phyloP scores from a whole-genome alignment of 192 early-diverging fungal species.

The Anaeromyces robustus region DNA sequence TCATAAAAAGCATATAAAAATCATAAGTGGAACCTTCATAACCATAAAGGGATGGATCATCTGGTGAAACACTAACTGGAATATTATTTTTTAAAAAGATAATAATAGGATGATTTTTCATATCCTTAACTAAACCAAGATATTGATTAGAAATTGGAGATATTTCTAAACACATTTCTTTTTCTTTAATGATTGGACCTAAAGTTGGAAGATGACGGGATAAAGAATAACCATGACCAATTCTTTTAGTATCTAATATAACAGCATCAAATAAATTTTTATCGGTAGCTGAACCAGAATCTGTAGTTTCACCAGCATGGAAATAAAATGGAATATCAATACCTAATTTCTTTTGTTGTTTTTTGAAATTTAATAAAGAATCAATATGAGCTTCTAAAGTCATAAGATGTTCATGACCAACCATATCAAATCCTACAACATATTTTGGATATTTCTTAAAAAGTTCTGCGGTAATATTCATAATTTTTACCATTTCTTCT shows the following conservation, averaged over 20 bases:
- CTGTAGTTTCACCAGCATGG: neutral
- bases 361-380: neutral
- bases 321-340: neutral
- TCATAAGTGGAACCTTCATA: neutral
- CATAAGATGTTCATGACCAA: neutral
- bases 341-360: neutral
- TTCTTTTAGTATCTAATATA: neutral
- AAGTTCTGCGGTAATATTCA: neutral
- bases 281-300: neutral
- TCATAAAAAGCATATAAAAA: neutral
- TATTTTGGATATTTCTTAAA: neutral
- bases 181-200: neutral
- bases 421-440: neutral
- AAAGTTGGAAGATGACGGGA: neutral
- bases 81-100: neutral
- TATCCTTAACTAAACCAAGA: neutral
- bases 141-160: neutral
- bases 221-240: neutral
- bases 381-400: neutral
- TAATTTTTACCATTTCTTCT: neutral
- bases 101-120: neutral
- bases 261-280: neutral
- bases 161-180: neutral
- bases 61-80: neutral
- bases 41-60: neutral